Conservation (phyloP, 2,329 filamentous ascomycete genomes). For the Juglanconis juglandina region DNA sequence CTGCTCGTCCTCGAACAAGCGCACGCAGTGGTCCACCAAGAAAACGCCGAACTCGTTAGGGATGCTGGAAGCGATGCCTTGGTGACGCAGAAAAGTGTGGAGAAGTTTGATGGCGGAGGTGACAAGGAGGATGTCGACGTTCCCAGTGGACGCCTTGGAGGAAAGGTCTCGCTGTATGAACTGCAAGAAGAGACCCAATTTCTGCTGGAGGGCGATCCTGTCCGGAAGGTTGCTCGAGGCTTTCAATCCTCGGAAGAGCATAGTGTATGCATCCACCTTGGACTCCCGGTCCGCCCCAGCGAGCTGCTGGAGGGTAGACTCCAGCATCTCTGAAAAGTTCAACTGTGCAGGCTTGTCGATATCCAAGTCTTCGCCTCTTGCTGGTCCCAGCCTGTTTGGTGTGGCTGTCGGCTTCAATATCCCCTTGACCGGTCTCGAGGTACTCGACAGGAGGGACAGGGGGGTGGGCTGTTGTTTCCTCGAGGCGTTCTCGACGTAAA, state of each 20-base stretch:
- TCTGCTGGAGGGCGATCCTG: slow-evolving; percentile 65
- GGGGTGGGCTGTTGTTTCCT: slow-evolving; percentile 39
- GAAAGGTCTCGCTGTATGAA: slow-evolving; percentile 82
- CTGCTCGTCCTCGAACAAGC: slow-evolving; percentile 63
- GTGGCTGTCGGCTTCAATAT: slow-evolving; percentile 74
- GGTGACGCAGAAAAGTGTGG: slow-evolving; percentile 71
- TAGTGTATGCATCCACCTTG: slow-evolving; percentile 81
- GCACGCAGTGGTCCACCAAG: slow-evolving; percentile 76
- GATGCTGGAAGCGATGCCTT: slow-evolving; percentile 66
- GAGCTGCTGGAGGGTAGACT: slow-evolving; percentile 79
- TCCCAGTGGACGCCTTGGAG: slow-evolving; percentile 53
- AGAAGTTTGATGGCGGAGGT: slow-evolving; percentile 77
- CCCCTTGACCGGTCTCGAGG: slow-evolving; percentile 50
- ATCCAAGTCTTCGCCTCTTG: slow-evolving; percentile 41
- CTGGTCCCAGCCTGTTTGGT: slow-evolving; percentile 42
- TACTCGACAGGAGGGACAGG: slow-evolving; percentile 35
- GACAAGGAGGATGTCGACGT: slow-evolving; percentile 65
- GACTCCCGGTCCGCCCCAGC: slow-evolving; percentile 68
- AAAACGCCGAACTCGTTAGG: slow-evolving; percentile 76
- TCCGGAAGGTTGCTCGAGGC: slow-evolving; percentile 81
- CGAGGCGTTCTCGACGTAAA: slow-evolving; percentile 36
- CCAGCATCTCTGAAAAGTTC: slow-evolving; percentile 74
- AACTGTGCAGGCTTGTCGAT: slow-evolving; percentile 34
- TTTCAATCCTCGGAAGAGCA: slow-evolving; percentile 71
- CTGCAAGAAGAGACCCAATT: slow-evolving; percentile 72